Percentiles rank a stretch among this genome's conserved stretches.
Conservation (phyloP, 164 flowering plant genomes). For the Taxillus chinensis region DNA sequence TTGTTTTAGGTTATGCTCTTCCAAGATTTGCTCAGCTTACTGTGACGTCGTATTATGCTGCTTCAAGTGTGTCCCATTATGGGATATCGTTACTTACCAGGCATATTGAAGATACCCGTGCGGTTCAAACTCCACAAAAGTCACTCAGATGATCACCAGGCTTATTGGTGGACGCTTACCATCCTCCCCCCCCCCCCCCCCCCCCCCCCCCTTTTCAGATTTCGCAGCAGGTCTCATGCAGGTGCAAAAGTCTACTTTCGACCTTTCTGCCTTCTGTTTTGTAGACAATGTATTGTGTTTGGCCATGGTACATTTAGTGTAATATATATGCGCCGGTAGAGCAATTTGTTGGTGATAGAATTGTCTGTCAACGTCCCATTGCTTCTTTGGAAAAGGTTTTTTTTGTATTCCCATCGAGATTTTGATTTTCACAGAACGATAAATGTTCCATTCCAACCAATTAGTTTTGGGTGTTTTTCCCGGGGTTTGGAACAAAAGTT, state of each 20-base stretch:
- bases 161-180: too few relatives aligned
- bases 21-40: slow-evolving; percentile 80
- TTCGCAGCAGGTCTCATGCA: neutral
- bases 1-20: slow-evolving; percentile 57
- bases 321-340: too few relatives aligned
- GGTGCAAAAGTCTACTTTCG: slow-evolving; percentile 3
- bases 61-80: slow-evolving; percentile 87
- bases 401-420: too few relatives aligned
- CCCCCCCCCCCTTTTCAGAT: too few relatives aligned
- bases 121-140: slow-evolving; percentile 26
- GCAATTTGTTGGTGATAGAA: too few relatives aligned
- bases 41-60: slow-evolving; percentile 83
- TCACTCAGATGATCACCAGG: slow-evolving; percentile 24
- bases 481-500: too few relatives aligned
- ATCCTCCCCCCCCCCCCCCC: neutral
- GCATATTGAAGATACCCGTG: slow-evolving; percentile 54
- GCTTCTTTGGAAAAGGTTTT: too few relatives aligned
- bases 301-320: too few relatives aligned
- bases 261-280: slow-evolving; percentile 7
- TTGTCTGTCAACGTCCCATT: too few relatives aligned
- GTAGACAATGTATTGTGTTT: slow-evolving; percentile 2
- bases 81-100: slow-evolving; percentile 75
- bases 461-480: too few relatives aligned
- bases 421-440: too few relatives aligned
- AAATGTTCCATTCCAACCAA: too few relatives aligned